Percentiles rank a stretch among this genome's conserved stretches.
These are phyloP conservation scores for Boletus coccyginus DNA, from an alignment of 768 basidiomycete species.

Conservation along the genomic window DNA sequence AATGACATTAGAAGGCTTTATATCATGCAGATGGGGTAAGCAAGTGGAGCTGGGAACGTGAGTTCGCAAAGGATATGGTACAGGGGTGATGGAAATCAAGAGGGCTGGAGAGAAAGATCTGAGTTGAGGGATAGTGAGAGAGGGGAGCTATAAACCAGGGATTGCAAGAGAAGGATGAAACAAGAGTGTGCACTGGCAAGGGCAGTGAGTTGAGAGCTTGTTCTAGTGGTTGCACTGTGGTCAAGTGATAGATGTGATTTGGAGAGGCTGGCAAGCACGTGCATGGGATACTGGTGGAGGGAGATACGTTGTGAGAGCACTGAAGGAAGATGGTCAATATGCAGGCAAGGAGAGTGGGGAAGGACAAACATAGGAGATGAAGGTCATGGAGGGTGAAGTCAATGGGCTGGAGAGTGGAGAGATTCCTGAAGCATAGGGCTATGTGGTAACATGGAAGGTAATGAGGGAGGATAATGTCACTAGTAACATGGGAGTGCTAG, in stretches of 20 bases:
- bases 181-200: constrained; percentile 68
- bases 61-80: constrained; percentile 49
- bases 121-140: constrained; percentile 45
- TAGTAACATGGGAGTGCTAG: constrained; percentile 31
- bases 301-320: constrained; percentile 64
- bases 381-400: constrained; percentile 57
- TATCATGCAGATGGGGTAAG: constrained; percentile 36
- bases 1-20: constrained; percentile 4
- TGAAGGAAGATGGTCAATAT: constrained; percentile 27
- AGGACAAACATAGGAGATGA: constrained; percentile 59
- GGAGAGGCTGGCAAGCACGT: constrained; percentile 55
- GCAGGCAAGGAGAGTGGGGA: constrained; percentile 8
- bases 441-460: constrained; percentile 59
- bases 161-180: constrained; percentile 70
- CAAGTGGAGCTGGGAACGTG: constrained; percentile 73
- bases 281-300: constrained; percentile 69
- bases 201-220: constrained; percentile 39
- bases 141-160: constrained; percentile 62
- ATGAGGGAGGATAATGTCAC: constrained; percentile 39
- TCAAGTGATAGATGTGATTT: constrained; percentile 32
- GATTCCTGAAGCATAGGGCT: constrained; percentile 41
- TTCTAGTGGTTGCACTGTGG: constrained; percentile 19
- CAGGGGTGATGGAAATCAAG: constrained; percentile 19
- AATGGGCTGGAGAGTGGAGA: constrained; percentile 43
- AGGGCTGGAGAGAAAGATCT: constrained; percentile 34